Conservation (phyloP, 2,329 filamentous ascomycete genomes). For the Aspergillus chevalieri region DNA sequence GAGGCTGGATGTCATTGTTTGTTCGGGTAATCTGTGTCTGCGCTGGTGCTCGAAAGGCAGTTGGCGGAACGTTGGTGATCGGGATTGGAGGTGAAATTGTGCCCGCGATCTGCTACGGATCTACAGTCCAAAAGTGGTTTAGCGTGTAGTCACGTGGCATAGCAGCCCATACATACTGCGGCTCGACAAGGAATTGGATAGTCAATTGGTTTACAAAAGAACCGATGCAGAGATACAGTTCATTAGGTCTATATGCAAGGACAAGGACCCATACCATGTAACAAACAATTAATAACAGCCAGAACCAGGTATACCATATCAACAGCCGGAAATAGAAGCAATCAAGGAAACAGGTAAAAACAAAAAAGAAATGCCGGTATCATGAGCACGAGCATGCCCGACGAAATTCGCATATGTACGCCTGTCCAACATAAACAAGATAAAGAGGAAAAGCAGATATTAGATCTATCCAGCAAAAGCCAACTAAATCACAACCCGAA, state of each 20-base stretch:
- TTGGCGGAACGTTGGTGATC: slow-evolving; percentile 3
- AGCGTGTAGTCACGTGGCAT: slow-evolving; percentile 11
- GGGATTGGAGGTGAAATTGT: slow-evolving; percentile 1
- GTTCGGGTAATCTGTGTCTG: background rate
- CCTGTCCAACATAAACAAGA: slow-evolving; percentile 2
- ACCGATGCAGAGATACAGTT: background rate
- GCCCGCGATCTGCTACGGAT: slow-evolving; percentile 3
- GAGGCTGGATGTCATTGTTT: slow-evolving; percentile 23
- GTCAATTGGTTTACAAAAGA: background rate
- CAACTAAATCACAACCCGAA: slow-evolving; percentile 9
- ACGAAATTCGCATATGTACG: slow-evolving; percentile 1
- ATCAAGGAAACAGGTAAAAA: background rate
- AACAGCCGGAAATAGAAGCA: background rate
- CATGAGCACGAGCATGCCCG: background rate
- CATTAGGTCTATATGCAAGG: background rate
- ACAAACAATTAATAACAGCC: background rate
- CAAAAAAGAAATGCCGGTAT: slow-evolving; percentile 1
- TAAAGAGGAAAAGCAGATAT: slow-evolving; percentile 5
- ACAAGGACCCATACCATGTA: background rate
- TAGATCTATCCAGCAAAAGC: background rate
- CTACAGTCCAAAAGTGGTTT: slow-evolving; percentile 15
- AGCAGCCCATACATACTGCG: too few species aligned
- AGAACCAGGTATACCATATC: background rate
- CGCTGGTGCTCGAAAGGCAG: background rate
- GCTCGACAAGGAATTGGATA: background rate